Evolutionary conservation across 2,329 filamentous ascomycete genomes (phyloP).

Genomic region (Gremmenia infestans): DNA sequence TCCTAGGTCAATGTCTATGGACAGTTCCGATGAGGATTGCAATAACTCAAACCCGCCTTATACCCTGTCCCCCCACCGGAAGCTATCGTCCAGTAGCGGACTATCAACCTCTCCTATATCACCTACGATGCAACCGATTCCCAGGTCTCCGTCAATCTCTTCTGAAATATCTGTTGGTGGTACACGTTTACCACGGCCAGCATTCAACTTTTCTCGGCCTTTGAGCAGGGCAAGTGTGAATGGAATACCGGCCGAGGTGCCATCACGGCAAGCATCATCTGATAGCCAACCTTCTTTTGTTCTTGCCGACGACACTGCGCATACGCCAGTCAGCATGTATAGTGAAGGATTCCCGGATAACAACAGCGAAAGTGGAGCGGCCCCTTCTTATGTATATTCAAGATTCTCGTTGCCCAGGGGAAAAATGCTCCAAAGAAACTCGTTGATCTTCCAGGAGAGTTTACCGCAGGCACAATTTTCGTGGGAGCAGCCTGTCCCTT

Average conservation of each 20-base stretch:
- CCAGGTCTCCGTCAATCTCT: constrained; percentile 74
- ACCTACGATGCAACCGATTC: constrained; percentile 58
- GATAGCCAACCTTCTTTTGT: constrained; percentile 62
- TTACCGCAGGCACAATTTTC: constrained; percentile 50
- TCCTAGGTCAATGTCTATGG: constrained; percentile 56
- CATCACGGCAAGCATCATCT: constrained; percentile 57
- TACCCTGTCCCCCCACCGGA: constrained; percentile 65
- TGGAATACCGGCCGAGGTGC: constrained; percentile 42
- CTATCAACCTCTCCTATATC: constrained; percentile 60
- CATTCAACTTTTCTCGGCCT: constrained; percentile 92
- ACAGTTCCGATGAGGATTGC: constrained; percentile 68
- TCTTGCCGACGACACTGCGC: constrained; percentile 58
- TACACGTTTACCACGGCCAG: constrained; percentile 58
- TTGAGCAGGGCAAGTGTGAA: constrained; percentile 65
- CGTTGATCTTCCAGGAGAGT: constrained; percentile 51
- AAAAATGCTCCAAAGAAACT: constrained; percentile 67
- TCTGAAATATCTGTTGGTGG: constrained; percentile 71
- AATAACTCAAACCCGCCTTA: constrained; percentile 45
- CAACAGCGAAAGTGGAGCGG: constrained; percentile 42
- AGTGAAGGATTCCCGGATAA: constrained; percentile 62
- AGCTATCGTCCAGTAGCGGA: constrained; percentile 68
- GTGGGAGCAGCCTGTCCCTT: constrained; percentile 53
- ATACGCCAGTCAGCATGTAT: constrained; percentile 68
- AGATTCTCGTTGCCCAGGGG: constrained; percentile 82
- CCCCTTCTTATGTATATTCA: constrained; percentile 78